Evolutionary conservation across 352 stramenopile genomes (phyloP).

Genomic region (Globisporangium sylvaticum): DNA sequence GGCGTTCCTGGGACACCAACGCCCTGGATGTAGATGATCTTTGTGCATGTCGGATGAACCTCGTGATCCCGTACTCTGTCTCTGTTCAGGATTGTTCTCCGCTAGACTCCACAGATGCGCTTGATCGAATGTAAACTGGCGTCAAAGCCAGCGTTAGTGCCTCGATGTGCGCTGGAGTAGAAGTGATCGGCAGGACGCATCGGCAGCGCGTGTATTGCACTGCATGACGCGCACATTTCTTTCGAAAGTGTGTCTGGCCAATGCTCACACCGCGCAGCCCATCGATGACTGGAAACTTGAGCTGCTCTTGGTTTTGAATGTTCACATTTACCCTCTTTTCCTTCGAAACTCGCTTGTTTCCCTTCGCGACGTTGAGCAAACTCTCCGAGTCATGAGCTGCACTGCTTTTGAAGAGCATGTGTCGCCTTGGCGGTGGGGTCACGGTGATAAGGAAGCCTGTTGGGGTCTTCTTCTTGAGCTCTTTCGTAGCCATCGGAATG

Average conservation of each 20-base stretch:
- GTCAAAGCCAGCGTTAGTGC: constrained; percentile 38
- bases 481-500: constrained; percentile 50
- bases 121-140: constrained; percentile 13
- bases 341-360: constrained; percentile 20
- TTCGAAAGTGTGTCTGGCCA: constrained; percentile 44
- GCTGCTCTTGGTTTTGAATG: constrained; percentile 3
- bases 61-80: background rate
- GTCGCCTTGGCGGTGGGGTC: constrained; percentile 39
- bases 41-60: background rate
- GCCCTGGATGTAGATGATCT: background rate
- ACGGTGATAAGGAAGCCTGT: constrained; percentile 39
- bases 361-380: background rate
- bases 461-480: constrained; percentile 38
- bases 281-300: constrained; percentile 45
- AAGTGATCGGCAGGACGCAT: constrained; percentile 54
- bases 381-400: background rate
- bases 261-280: constrained; percentile 50
- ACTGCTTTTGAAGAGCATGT: constrained; percentile 19
- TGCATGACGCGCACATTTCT: constrained; percentile 55
- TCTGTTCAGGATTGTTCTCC: background rate
- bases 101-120: background rate
- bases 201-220: constrained; percentile 52
- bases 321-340: background rate
- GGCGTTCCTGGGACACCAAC: background rate
- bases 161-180: constrained; percentile 51